Conservation (phyloP, 805 yeast species). For the Naumovozyma baii region DNA sequence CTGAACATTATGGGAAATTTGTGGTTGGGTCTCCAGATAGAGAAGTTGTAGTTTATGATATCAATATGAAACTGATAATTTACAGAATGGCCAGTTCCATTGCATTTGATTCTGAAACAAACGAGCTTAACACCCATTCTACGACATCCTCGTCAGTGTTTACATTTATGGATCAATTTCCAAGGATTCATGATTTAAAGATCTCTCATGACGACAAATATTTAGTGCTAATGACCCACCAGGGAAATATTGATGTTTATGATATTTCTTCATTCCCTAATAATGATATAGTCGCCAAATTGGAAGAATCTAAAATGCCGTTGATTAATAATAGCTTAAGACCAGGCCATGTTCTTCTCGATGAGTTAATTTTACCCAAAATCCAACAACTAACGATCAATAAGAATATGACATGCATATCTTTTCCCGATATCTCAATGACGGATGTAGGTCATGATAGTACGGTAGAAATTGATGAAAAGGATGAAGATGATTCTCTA, state of each 20-base stretch:
- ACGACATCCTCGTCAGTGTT: background rate
- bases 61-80: conserved; percentile 16
- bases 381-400: conserved; percentile 41
- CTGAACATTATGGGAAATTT: conserved; percentile 35
- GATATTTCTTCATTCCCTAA: conserved; percentile 32
- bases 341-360: conserved; percentile 6
- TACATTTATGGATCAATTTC: conserved; percentile 18
- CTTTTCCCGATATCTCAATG: conserved; percentile 33
- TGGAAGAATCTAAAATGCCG: background rate
- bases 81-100: conserved; percentile 25
- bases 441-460: conserved; percentile 3
- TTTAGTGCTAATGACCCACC: conserved; percentile 56
- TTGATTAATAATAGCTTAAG: background rate
- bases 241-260: conserved; percentile 51
- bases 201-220: conserved; percentile 54
- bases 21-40: conserved; percentile 73
- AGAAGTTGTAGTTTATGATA: conserved; percentile 42
- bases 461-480: no score
- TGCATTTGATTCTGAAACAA: background rate
- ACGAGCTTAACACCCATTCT: conserved; percentile 2
- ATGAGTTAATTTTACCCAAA: conserved; percentile 22
- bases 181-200: conserved; percentile 58
- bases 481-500: conserved; percentile 1
- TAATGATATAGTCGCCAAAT: conserved; percentile 7
- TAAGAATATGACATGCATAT: conserved; percentile 55